phyloP scores from a whole-genome alignment of 345 rosid genomes.

The Camelina sativa region DNA sequence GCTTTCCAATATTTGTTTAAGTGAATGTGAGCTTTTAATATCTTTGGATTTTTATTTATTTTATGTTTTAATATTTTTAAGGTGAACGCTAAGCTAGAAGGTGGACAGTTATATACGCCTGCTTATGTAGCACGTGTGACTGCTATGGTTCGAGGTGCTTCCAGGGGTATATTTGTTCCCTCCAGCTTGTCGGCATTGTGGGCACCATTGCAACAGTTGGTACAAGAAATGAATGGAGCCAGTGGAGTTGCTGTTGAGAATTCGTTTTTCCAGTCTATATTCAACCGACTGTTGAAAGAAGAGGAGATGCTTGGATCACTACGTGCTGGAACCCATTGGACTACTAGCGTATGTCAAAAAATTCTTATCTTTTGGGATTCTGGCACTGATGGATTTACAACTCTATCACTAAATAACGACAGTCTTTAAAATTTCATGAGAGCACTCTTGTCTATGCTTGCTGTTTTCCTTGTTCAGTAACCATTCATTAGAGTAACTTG shows the following conservation, averaged over 20 bases:
- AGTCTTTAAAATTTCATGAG: conserved; percentile 13
- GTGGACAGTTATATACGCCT: conserved; percentile 95
- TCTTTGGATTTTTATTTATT: conserved; percentile 14
- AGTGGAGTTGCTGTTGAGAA: conserved; percentile 78
- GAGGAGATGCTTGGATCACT: conserved; percentile 90
- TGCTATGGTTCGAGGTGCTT: conserved; percentile 95
- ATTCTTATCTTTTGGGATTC: conserved; percentile 24
- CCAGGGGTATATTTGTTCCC: conserved; percentile 89
- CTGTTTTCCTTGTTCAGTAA: conserved; percentile 25
- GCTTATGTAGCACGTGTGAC: conserved; percentile 92
- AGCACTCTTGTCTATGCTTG: conserved; percentile 16
- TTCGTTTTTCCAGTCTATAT: conserved; percentile 85
- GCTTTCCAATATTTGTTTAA: conserved; percentile 7
- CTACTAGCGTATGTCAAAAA: conserved; percentile 73
- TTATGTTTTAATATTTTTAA: conserved; percentile 27
- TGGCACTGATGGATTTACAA: conserved; percentile 7
- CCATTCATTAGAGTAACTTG: conserved; percentile 15
- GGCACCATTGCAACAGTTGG: conserved; percentile 77
- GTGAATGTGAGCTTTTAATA: conserved; percentile 19
- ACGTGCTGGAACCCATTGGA: conserved; percentile 98
- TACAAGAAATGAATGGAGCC: conserved; percentile 91
- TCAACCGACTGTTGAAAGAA: conserved; percentile 78
- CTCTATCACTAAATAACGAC: conserved; percentile 8
- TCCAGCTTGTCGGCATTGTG: conserved; percentile 75
- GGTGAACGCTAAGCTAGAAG: conserved; percentile 99